Conservation (phyloP, 805 yeast species). For the Kodamaea neixiangensis region DNA sequence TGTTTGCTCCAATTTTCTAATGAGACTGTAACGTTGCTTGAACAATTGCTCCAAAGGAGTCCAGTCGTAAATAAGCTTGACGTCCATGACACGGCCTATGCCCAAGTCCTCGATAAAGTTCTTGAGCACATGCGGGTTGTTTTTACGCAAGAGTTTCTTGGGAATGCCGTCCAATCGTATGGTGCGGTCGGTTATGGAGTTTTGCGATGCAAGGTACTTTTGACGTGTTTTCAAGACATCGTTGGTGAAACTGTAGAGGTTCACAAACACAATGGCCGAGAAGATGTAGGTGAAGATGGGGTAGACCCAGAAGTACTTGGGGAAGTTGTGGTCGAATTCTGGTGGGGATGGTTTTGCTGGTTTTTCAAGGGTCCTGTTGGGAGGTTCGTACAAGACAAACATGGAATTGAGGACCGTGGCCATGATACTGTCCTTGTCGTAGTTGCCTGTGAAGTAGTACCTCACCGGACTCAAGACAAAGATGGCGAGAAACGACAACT, state of each 20-base stretch:
- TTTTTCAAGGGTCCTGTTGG: conserved; percentile 1
- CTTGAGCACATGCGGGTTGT: conserved; percentile 45
- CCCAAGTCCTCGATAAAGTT: conserved; percentile 55
- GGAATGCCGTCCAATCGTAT: conserved; percentile 59
- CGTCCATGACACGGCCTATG: conserved; percentile 54
- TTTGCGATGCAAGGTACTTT: conserved; percentile 57
- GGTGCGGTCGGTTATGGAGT: conserved; percentile 61
- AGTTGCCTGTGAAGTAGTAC: conserved; percentile 43
- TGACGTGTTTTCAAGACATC: conserved; percentile 55
- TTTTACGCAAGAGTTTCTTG: conserved; percentile 32
- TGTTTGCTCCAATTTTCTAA: conserved; percentile 40
- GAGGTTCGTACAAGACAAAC: conserved; percentile 8
- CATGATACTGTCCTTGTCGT: conserved; percentile 38
- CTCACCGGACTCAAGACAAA: conserved; percentile 40
- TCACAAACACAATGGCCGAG: conserved; percentile 48
- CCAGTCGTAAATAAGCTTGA: conserved; percentile 51
- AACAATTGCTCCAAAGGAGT: conserved; percentile 42
- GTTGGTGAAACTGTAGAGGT: conserved; percentile 48
- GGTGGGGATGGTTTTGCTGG: conserved; percentile 17
- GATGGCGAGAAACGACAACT: conserved; percentile 26
- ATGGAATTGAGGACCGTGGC: conserved; percentile 10
- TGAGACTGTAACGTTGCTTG: conserved; percentile 29
- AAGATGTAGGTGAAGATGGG: conserved; percentile 58
- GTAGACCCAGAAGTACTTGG: conserved; percentile 51
- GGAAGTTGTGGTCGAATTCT: conserved; percentile 37